phyloP scores from a whole-genome alignment of 2,329 filamentous ascomycete genomes.

The Talaromyces marneffei region DNA sequence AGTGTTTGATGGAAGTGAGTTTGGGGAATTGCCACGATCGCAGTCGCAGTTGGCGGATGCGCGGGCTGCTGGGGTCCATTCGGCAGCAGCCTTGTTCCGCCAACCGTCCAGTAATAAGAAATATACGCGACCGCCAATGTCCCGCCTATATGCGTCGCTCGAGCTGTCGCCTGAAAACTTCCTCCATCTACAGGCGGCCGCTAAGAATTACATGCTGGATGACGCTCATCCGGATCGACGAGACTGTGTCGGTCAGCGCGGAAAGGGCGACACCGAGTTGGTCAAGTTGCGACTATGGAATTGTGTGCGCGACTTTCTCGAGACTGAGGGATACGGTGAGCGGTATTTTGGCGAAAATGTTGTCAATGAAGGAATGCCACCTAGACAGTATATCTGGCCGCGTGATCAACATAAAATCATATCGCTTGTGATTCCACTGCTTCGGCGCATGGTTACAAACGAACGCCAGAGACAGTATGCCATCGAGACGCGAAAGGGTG shows the following conservation, averaged over 20 bases:
- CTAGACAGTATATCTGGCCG: slow-evolving; percentile 48
- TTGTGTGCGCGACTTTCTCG: slow-evolving; percentile 51
- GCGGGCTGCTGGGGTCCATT: slow-evolving; percentile 48
- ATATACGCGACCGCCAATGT: slow-evolving; percentile 54
- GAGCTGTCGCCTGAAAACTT: slow-evolving; percentile 54
- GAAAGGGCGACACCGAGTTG: slow-evolving; percentile 51
- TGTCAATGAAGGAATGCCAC: slow-evolving; percentile 35
- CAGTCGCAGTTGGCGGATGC: slow-evolving; percentile 37
- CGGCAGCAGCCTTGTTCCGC: slow-evolving; percentile 50
- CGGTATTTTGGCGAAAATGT: slow-evolving; percentile 48
- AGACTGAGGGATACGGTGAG: slow-evolving; percentile 46
- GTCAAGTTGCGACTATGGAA: slow-evolving; percentile 53
- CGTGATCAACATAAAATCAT: slow-evolving; percentile 52
- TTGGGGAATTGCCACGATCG: slow-evolving; percentile 32
- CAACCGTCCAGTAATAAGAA: slow-evolving; percentile 48
- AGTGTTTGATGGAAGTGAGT: slow-evolving; percentile 25
- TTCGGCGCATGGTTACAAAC: slow-evolving; percentile 56
- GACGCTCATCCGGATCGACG: slow-evolving; percentile 50
- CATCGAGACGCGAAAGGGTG: slow-evolving; percentile 50
- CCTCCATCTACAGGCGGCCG: slow-evolving; percentile 50
- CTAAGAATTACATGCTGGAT: slow-evolving; percentile 54
- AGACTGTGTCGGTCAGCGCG: slow-evolving; percentile 53
- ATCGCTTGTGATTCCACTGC: slow-evolving; percentile 51
- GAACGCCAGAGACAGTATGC: slow-evolving; percentile 55
- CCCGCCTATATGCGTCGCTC: slow-evolving; percentile 52